phyloP scores from a whole-genome alignment of 768 basidiomycete species.

The Lanmaoa rubissima region DNA sequence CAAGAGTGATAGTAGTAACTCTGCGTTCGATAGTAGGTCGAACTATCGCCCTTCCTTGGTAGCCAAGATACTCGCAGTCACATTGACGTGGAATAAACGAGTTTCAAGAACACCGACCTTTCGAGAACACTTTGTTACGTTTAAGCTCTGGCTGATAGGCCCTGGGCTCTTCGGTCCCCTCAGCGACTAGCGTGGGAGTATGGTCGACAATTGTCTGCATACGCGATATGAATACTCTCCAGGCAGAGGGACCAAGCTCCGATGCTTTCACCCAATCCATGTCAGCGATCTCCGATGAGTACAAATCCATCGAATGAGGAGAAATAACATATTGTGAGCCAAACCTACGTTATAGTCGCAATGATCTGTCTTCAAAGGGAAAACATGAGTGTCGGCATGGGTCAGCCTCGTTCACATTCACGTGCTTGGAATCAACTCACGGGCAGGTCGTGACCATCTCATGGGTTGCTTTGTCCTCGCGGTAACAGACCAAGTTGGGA shows the following conservation, averaged over 20 bases:
- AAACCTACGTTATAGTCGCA: slow-evolving; percentile 4
- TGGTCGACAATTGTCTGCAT: background rate
- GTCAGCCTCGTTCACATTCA: background rate
- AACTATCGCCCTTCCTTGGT: no score
- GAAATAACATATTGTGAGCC: background rate
- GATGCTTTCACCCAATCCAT: background rate
- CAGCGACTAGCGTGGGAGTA: background rate
- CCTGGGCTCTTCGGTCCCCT: background rate
- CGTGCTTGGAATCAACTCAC: background rate
- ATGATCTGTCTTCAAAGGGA: no score
- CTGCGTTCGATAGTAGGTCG: no score
- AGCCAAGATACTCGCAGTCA: no score
- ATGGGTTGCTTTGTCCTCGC: background rate
- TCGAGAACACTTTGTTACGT: background rate
- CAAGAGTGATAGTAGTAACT: no score
- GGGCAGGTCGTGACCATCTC: background rate
- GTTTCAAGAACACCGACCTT: no score
- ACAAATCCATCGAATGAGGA: background rate
- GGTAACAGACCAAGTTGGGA: background rate
- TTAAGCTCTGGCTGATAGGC: background rate
- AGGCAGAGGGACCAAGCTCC: background rate
- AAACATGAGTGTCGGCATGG: background rate
- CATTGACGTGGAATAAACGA: no score
- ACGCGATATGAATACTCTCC: background rate
- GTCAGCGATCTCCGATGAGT: background rate